phyloP scores from a whole-genome alignment of 495 filamentous ascomycete genomes.

The Xylaria sp. region DNA sequence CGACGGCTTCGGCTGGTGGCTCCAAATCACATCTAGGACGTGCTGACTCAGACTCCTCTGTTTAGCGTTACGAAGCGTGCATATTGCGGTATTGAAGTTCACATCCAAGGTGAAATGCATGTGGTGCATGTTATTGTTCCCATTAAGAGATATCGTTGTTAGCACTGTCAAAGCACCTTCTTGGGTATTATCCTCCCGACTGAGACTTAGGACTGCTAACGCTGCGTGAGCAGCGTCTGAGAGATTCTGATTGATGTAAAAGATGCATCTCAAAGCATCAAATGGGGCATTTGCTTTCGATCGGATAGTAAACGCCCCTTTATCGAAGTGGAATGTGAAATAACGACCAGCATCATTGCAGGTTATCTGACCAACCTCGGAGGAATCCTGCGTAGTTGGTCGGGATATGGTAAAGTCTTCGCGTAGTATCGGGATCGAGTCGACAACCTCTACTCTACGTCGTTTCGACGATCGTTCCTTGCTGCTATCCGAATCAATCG shows the following conservation, averaged over 20 bases:
- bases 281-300: conserved; percentile 11
- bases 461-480: conserved; percentile 24
- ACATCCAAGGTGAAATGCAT: conserved; percentile 34
- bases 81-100: conserved; percentile 36
- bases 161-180: conserved; percentile 35
- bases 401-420: conserved; percentile 22
- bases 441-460: conserved; percentile 2
- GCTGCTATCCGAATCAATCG: conserved; percentile 19
- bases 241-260: conserved; percentile 16
- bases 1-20: background rate
- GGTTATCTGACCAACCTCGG: background rate
- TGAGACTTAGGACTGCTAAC: conserved; percentile 12
- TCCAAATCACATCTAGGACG: conserved; percentile 13
- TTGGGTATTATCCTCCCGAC: conserved; percentile 25
- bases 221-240: conserved; percentile 5
- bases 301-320: background rate
- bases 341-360: conserved; percentile 22
- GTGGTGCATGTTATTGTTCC: conserved; percentile 15
- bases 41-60: conserved; percentile 31
- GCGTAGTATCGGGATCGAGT: conserved; percentile 20
- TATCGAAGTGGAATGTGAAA: background rate
- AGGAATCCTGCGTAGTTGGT: background rate
- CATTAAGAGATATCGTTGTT: conserved; percentile 25
- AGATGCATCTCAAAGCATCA: conserved; percentile 22
- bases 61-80: conserved; percentile 22